These are phyloP conservation scores for Ascocoryne sarcoides DNA, from an alignment of 2,329 filamentous ascomycete species.

Conservation along the genomic window DNA sequence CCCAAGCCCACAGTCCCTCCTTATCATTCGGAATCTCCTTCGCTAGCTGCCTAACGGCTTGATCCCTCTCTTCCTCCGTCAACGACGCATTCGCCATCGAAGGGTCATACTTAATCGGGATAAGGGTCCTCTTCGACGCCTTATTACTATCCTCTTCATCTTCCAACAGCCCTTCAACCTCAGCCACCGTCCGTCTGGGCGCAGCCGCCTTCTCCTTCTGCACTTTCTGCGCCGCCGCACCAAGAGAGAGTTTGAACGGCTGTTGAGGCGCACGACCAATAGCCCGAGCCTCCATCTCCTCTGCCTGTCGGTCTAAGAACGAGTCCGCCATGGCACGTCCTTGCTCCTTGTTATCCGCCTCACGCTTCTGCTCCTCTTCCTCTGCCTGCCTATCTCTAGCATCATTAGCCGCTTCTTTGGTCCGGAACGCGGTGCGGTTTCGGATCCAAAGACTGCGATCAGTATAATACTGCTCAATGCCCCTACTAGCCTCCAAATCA, in stretches of 20 bases:
- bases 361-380: conserved; percentile 61
- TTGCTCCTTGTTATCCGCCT: conserved; percentile 64
- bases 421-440: conserved; percentile 65
- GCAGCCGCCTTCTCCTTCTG: conserved; percentile 46
- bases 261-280: conserved; percentile 44
- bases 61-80: conserved; percentile 78
- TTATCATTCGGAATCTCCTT: conserved; percentile 84
- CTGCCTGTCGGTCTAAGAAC: conserved; percentile 77
- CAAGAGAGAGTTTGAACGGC: conserved; percentile 87
- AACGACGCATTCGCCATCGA: conserved; percentile 54
- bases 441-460: conserved; percentile 80
- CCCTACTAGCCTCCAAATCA: conserved; percentile 66
- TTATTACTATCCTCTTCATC: conserved; percentile 80
- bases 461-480: conserved; percentile 73
- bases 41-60: conserved; percentile 73
- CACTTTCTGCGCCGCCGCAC: conserved; percentile 72
- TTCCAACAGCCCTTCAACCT: conserved; percentile 89
- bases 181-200: conserved; percentile 72
- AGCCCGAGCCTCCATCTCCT: conserved; percentile 56
- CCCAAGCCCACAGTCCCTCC: conserved; percentile 83
- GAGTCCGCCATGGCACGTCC: conserved; percentile 80
- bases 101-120: conserved; percentile 76
- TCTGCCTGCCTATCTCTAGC: conserved; percentile 76
- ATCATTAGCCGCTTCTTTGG: conserved; percentile 67
- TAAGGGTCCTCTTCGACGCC: conserved; percentile 62